Base-by-base conservation (phyloP, 805 yeast species). In the Kuraishia ogatae region DNA sequence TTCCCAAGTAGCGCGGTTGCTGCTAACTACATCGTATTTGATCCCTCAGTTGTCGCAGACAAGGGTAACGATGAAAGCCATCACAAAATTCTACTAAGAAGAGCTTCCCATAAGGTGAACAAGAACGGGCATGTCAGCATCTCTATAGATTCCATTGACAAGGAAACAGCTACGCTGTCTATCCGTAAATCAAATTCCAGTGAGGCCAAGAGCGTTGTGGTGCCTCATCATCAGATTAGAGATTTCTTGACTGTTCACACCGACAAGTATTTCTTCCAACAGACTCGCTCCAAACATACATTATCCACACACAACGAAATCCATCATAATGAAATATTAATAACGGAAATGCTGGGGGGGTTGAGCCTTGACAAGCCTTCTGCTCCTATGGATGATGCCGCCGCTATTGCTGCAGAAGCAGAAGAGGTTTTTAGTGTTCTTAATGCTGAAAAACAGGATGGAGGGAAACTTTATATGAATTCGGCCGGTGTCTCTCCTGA, bases 81-180 rank as follows among this genome's bases (percentile, higher is more conserved):
- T 15, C 57, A 53, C 28, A 60, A 55, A 51, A 62, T 68, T 17
- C 47, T 69, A 50, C 56, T 66, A 35, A 63, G 60, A 51, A 64
- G 61, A 47, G 59, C 64, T 1, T 54, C 56, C 11, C 60, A 60
- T 51, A 61, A 59, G 43, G 63, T 62, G 19, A 67, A 63, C 54
- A 67, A 61, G 53, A 68, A 68, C 53, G 65, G 67, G 7, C 71
- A 66, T 53, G 59, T 70, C 13, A 65, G 58, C 53, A 58, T 70
- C 6, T 62, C 60, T 2, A 23, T 49, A 10, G 51, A 20, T 22
- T 23, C 48, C 39, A 29, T 50, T 50, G 39, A 11, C 20, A 28
- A 13, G 15, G 53, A 63, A 50, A 39, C 63, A 10, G 43, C 55
- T 20, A 58, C 57, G n/a, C 54, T 61, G 39, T 50, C 53, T 13